Evolutionary conservation across 768 basidiomycete genomes (phyloP).

Genomic region (Leccinellum rugosiceps): DNA sequence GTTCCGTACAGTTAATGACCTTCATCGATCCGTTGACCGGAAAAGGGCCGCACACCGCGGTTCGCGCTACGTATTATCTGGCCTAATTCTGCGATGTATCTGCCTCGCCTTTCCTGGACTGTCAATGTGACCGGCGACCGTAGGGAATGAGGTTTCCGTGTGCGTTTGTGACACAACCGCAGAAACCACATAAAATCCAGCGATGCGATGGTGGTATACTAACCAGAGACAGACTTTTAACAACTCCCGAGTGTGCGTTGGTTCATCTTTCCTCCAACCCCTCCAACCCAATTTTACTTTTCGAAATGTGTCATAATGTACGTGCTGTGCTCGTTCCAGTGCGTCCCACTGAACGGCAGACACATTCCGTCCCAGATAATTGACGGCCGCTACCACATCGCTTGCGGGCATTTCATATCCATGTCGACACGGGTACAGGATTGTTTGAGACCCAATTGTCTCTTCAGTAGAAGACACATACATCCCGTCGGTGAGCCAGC

Average conservation of each 20-base stretch:
- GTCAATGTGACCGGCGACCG: slow-evolving; percentile 32
- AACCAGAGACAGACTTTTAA: slow-evolving; percentile 16
- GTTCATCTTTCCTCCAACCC: slow-evolving; percentile 13
- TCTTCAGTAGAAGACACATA: slow-evolving; percentile 66
- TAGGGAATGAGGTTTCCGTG: slow-evolving; percentile 39
- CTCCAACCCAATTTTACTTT: slow-evolving; percentile 11
- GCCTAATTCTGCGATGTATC: slow-evolving; percentile 19
- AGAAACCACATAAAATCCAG: slow-evolving; percentile 30
- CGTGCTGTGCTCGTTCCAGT: slow-evolving; percentile 23
- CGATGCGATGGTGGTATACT: slow-evolving; percentile 8
- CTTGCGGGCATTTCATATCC: slow-evolving; percentile 68
- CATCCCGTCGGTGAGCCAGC: slow-evolving; percentile 48
- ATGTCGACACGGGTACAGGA: slow-evolving; percentile 71
- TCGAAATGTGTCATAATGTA: slow-evolving; percentile 72
- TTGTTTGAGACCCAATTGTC: slow-evolving; percentile 58
- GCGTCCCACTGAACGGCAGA: neutral
- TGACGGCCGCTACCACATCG: slow-evolving; percentile 70
- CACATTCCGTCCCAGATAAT: slow-evolving; percentile 48
- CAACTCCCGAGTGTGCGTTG: slow-evolving; percentile 15
- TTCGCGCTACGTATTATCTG: slow-evolving; percentile 22
- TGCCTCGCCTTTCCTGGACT: slow-evolving; percentile 37
- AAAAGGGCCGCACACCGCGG: slow-evolving; percentile 10
- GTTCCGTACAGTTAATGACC: slow-evolving; percentile 12
- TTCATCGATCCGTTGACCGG: slow-evolving; percentile 4
- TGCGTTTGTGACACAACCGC: slow-evolving; percentile 32